phyloP scores from a whole-genome alignment of 2,329 filamentous ascomycete genomes.

The Cladosporium sp. region DNA sequence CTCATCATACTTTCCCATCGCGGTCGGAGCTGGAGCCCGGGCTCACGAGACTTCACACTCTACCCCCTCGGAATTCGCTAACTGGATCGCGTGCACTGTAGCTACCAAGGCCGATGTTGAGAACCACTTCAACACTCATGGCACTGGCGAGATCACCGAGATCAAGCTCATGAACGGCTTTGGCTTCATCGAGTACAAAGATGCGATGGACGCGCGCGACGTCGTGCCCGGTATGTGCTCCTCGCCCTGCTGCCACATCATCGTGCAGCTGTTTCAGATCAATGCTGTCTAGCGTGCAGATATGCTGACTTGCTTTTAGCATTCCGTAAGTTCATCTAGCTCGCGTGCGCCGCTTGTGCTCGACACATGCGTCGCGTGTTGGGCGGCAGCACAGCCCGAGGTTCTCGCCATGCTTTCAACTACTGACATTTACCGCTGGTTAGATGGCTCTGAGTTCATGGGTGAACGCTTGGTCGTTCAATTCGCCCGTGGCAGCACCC shows the following conservation, averaged over 20 bases:
- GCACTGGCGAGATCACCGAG: slow-evolving; percentile 95
- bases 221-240: slow-evolving; percentile 85
- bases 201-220: slow-evolving; percentile 95
- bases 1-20: slow-evolving; percentile 4
- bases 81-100: slow-evolving; percentile 48
- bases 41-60: slow-evolving; percentile 4
- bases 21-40: slow-evolving; percentile 14
- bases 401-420: slow-evolving; percentile 21
- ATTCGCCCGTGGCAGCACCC: slow-evolving; percentile 81
- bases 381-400: background rate
- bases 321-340: slow-evolving; percentile 47
- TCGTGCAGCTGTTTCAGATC: slow-evolving; percentile 14
- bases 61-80: slow-evolving; percentile 33
- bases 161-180: slow-evolving; percentile 99
- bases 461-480: slow-evolving; percentile 96
- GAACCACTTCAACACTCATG: slow-evolving; percentile 91
- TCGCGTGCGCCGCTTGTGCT: slow-evolving; percentile 6
- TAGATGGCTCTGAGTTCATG: slow-evolving; percentile 98
- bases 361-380: background rate
- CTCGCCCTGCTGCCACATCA: slow-evolving; percentile 11
- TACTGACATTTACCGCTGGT: slow-evolving; percentile 30
- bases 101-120: slow-evolving; percentile 97
- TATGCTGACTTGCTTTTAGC: slow-evolving; percentile 35
- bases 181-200: slow-evolving; percentile 99
- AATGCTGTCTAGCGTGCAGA: slow-evolving; percentile 17